Evolutionary conservation across 306 rosid species (phyloP), one percentile per base, ranked within the genome.

Genomic region (Cucurbita pepo): DNA sequence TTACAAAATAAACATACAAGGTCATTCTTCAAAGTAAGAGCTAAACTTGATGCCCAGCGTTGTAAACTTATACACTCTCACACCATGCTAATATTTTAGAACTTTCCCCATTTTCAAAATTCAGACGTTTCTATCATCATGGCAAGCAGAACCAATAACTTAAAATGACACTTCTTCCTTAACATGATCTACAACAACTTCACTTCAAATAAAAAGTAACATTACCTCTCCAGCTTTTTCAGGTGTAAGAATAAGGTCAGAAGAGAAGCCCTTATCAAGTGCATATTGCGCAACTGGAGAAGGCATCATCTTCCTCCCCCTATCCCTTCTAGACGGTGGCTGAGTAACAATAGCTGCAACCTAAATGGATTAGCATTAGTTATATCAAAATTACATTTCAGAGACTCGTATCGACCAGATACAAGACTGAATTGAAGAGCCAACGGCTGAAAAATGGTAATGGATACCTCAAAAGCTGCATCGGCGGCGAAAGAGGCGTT

Each of bases 261-360:
- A 63, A 66, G 94, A 82, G 80, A 92, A 92, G 77, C 92, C 91
- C 63, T 82, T 86, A 5, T 90, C 85, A 61, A 93, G 87, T 70
- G 98, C 98, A 87, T 71, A 80, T 45, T 80, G 80, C 1, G 97
- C 98, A 69, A 93, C 71, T 8, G 97, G 97, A 63, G 98, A 90
- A 16, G 89, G 94, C 78, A 71, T 21, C 77, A 90, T 52, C 70
- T 86, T 88, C 44, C 72, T 90, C 3, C 98, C 98, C 78, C 98
- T 79, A 69, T 84, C 88, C 79, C 88, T 90, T 81, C 94, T 87
- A 54, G 97, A 84, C 40, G 94, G 81, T 25, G 97, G 97, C 67
- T 88, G 98, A 63, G 97, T 90, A 37, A 93, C 96, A 83, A 93
- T 87, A 7, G 96, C 98, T 21, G 96, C 88, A 81, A 93, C 88